Percentiles rank a stretch among this genome's conserved stretches.
These are phyloP conservation scores for Spathaspora passalidarum DNA, from an alignment of 805 yeast species.

Conservation along the genomic window DNA sequence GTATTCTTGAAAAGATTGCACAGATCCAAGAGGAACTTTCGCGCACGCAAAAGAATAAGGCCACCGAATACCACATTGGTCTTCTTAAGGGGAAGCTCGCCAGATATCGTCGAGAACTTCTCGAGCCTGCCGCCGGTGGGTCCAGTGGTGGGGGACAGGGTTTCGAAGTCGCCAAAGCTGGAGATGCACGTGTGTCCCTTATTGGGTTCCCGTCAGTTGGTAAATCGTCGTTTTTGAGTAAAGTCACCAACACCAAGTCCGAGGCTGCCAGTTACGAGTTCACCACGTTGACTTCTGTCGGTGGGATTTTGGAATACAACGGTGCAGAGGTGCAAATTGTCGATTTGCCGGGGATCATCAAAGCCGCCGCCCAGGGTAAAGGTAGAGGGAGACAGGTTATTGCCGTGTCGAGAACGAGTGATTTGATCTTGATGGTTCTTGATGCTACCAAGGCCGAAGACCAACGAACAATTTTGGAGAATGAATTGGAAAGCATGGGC, in stretches of 20 bases:
- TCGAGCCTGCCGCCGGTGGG: slow-evolving; percentile 84
- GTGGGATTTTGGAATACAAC: slow-evolving; percentile 90
- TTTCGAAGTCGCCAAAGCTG: slow-evolving; percentile 91
- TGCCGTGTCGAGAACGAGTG: slow-evolving; percentile 94
- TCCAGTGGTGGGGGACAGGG: slow-evolving; percentile 79
- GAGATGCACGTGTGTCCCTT: slow-evolving; percentile 92
- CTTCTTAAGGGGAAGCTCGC: slow-evolving; percentile 93
- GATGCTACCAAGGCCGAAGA: slow-evolving; percentile 94
- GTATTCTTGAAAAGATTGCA: slow-evolving; percentile 64
- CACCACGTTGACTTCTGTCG: slow-evolving; percentile 94
- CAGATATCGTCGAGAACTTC: slow-evolving; percentile 81
- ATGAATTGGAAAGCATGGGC: slow-evolving; percentile 91
- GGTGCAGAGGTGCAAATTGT: slow-evolving; percentile 97
- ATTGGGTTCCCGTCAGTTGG: slow-evolving; percentile 99
- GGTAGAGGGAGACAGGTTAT: slow-evolving; percentile 98
- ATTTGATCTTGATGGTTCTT: slow-evolving; percentile 84
- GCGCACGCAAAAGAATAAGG: slow-evolving; percentile 94
- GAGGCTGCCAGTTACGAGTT: slow-evolving; percentile 95
- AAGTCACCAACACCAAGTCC: slow-evolving; percentile 89
- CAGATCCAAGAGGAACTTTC: slow-evolving; percentile 92
- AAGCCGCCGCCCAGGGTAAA: slow-evolving; percentile 95
- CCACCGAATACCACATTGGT: slow-evolving; percentile 96
- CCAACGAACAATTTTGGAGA: slow-evolving; percentile 82
- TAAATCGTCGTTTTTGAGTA: slow-evolving; percentile 83
- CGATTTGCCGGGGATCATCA: slow-evolving; percentile 96